Evolutionary conservation across 805 yeast genomes (phyloP), one percentile per base, ranked within the genome.

Genomic region (Candida qinlingensis): DNA sequence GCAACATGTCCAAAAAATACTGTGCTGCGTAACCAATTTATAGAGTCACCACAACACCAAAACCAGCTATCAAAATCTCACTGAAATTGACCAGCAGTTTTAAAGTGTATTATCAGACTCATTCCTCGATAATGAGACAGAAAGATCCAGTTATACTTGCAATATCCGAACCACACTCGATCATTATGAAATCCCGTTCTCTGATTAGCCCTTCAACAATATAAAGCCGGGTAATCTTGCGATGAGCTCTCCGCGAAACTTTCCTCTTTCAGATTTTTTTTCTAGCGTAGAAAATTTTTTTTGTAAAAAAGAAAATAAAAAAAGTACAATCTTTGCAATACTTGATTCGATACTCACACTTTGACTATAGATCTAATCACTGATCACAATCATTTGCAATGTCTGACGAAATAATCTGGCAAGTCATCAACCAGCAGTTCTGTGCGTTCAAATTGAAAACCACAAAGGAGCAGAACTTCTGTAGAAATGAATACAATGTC

Each of bases 401-500:
- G 50, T 47, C 50, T 27, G 50, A 47, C 50, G 50, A 92, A 79
- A 84, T 94, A 57, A 88, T 94, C 62, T 94, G 99, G 99, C 95
- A 88, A 73, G 94, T 92, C 52, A 88, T 94, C 59, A 90, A 91
- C 71, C 90, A 88, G 66, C 92, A 89, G 65, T 94, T 92, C 64
- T 94, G 99, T 73, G 87, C 99, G 26, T 94, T 86, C 73, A 92
- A 92, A 69, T 74, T 94, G 59, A 87, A 85, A 62, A 86, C 97
- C 29, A 87, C 87, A 51, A 87, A 88, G 62, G 88, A 82, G 28
- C 97, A 92, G 67, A 86, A 81, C 59, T 94, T 94, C 65, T 94
- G 99, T 71, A 75, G 97, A 65, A 94, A 92, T 65, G 98, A 94
- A 67, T 91, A 88, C 71, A 94, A 94, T 66, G 98, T 92, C 44